phyloP scores from a whole-genome alignment of 805 yeast species.

The Babjeviella inositovora region DNA sequence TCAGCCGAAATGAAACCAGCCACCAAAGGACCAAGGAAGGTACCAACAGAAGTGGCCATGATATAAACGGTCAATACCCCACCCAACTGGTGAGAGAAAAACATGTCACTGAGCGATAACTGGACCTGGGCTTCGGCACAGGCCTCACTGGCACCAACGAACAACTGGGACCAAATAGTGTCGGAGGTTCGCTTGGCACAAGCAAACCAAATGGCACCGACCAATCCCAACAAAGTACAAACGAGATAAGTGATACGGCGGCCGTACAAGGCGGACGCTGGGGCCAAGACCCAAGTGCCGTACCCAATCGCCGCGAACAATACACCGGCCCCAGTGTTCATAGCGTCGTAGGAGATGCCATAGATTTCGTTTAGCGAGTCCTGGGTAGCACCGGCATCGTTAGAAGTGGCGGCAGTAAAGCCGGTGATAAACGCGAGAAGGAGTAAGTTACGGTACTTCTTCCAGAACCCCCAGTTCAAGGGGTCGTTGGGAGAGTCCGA shows the following conservation, averaged over 20 bases:
- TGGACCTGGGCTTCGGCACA: slow-evolving; percentile 30
- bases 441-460: slow-evolving; percentile 20
- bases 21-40: slow-evolving; percentile 29
- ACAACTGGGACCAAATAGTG: slow-evolving; percentile 27
- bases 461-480: slow-evolving; percentile 18
- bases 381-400: slow-evolving; percentile 30
- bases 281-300: slow-evolving; percentile 25
- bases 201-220: slow-evolving; percentile 30
- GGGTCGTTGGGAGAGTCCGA: slow-evolving; percentile 34
- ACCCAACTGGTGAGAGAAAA: slow-evolving; percentile 31
- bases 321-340: slow-evolving; percentile 33
- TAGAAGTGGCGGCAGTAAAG: slow-evolving; percentile 31
- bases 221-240: slow-evolving; percentile 18
- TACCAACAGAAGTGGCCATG: slow-evolving; percentile 28
- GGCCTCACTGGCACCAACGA: slow-evolving; percentile 28
- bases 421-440: slow-evolving; percentile 23
- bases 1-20: slow-evolving; percentile 7
- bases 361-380: slow-evolving; percentile 23
- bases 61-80: slow-evolving; percentile 30
- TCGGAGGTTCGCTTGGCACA: slow-evolving; percentile 14
- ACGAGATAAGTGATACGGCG: slow-evolving; percentile 22
- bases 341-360: slow-evolving; percentile 23
- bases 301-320: slow-evolving; percentile 25
- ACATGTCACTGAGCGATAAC: slow-evolving; percentile 23
- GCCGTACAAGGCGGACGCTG: slow-evolving; percentile 25